Base-by-base conservation (phyloP, 169 alveolate species). In the Plasmodium cynomolgi region DNA sequence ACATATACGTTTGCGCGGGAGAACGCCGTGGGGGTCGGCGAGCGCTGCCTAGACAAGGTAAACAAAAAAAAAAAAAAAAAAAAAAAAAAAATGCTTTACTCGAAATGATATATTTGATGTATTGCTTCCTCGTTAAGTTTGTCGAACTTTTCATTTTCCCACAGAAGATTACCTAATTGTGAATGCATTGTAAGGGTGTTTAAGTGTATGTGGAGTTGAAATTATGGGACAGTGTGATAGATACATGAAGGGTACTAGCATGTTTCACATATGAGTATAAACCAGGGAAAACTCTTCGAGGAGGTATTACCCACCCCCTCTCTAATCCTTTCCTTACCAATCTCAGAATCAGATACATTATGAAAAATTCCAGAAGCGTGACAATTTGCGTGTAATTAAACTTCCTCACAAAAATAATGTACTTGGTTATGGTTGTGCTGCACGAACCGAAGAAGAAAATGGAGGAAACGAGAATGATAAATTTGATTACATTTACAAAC, bases 371-470 rank as follows among this genome's bases (percentile, higher is more conserved):
- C 34, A 84, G 3, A 50, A 74, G 56, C 3, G 93, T 74, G 31
- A 84, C 84, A n/a, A 84, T 84, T 84, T 74, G 93, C 8, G 93
- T 84, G 9, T 84, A 84, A 34, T 74, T 84, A 84, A 84, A 84
- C n/a, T 84, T 84, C 79, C 73, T 84, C 26, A 84, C 93, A 68
- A 84, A 84, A 23, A 84, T 73, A 8, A 84, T 84, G 39, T 84
- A 84, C 81, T 84, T 84, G 17, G 93, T 84, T 72, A 84, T 84
- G 41, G 85, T 29, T 74, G 93, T 84, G 50, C 93, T 74, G 39
- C 72, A 72, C n/a, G 93, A 17, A 20, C 93, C 93, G 20, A 84
- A 84, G 54, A 68, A 50, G 62, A 84, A 84, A 44, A 84, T 84
- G 1, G 85, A 84, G 15, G 93, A 84, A 8, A 84, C 44, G 56